phyloP scores from a whole-genome alignment of 371 early-diverging fungal species.

The Catenaria anguillulae region DNA sequence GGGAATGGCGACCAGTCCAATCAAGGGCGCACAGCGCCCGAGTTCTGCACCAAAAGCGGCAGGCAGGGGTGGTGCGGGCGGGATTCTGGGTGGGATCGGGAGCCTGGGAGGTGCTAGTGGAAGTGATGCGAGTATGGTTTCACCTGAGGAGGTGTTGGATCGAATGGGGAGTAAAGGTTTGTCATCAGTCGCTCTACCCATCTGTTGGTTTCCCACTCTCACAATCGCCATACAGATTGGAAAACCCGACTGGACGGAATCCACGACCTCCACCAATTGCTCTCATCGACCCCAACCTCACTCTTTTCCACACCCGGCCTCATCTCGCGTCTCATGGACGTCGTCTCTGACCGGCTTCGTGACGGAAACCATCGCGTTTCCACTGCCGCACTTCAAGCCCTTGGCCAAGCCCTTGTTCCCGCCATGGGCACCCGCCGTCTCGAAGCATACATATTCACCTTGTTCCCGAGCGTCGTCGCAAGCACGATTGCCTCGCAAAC shows the following conservation, averaged over 20 bases:
- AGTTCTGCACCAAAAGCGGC: background rate
- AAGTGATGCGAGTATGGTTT: too few species aligned
- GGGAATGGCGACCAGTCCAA: background rate
- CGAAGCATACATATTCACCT: background rate
- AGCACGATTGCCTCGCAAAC: background rate
- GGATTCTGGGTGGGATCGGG: background rate
- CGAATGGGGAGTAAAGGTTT: background rate
- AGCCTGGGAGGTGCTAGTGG: background rate
- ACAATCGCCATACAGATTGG: background rate
- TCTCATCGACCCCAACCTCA: background rate
- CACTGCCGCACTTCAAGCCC: background rate
- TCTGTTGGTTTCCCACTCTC: too few species aligned
- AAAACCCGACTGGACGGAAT: background rate
- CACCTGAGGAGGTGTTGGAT: background rate
- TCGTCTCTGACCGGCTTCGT: background rate
- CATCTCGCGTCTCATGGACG: conserved; percentile 1
- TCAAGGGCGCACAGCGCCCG: background rate
- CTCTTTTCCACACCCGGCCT: background rate
- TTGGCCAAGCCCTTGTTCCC: background rate
- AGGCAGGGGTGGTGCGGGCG: background rate
- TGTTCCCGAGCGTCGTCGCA: conserved; percentile 1
- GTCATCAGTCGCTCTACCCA: background rate
- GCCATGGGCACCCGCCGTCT: background rate
- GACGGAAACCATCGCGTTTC: background rate
- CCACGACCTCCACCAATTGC: background rate